These are phyloP conservation scores for Metschnikowia sp. DNA, from an alignment of 805 yeast genomes.

Conservation along the genomic window DNA sequence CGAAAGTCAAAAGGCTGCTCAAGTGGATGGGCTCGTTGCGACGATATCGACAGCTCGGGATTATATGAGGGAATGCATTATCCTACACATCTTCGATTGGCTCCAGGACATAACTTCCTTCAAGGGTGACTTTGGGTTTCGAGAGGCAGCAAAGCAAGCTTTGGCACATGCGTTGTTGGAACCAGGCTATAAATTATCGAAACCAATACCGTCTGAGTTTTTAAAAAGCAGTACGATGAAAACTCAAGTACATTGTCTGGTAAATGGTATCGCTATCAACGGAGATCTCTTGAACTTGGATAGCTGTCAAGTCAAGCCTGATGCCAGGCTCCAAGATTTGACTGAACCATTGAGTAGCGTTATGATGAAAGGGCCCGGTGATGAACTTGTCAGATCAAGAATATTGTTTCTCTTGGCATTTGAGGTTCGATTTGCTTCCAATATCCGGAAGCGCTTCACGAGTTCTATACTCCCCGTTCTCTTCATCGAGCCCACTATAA, in stretches of 20 bases:
- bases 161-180: conserved; percentile 46
- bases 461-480: conserved; percentile 53
- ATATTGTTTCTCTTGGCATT: conserved; percentile 56
- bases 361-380: background rate
- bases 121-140: conserved; percentile 21
- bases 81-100: conserved; percentile 50
- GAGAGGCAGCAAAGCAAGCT: conserved; percentile 33
- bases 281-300: conserved; percentile 27
- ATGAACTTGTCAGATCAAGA: conserved; percentile 38
- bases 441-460: conserved; percentile 46
- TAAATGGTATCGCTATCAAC: conserved; percentile 31
- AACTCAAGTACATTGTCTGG: conserved; percentile 23
- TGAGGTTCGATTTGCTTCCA: conserved; percentile 57
- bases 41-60: conserved; percentile 52
- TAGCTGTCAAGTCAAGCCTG: conserved; percentile 16
- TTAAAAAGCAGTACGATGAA: conserved; percentile 13
- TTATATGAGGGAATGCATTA: conserved; percentile 46
- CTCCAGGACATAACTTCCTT: conserved; percentile 35
- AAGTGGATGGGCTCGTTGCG: conserved; percentile 51
- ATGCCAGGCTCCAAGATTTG: background rate
- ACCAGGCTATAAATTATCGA: conserved; percentile 31
- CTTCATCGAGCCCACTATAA: conserved; percentile 47
- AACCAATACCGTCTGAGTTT: conserved; percentile 24
- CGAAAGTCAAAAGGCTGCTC: conserved; percentile 37
- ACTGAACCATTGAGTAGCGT: conserved; percentile 1